Conservation (phyloP, 495 filamentous ascomycete genomes). For the Annulohypoxylon bovei region DNA sequence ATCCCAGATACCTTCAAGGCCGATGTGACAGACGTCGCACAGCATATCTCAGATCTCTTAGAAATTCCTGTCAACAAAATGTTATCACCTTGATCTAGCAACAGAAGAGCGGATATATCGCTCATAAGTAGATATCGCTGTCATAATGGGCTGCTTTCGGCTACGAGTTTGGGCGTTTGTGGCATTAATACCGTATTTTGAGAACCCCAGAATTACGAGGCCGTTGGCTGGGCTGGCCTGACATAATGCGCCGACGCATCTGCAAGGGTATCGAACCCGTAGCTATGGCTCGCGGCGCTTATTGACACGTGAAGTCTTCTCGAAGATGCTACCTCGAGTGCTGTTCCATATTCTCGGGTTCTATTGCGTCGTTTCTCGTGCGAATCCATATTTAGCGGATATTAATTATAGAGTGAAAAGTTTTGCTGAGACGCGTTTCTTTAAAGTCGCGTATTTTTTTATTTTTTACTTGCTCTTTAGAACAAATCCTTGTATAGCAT, state of each 20-base stretch:
- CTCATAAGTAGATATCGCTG: not conserved
- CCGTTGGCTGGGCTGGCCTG: not conserved
- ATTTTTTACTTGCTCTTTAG: too few species aligned
- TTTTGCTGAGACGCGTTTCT: too few species aligned
- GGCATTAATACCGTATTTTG: not conserved
- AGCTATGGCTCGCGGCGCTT: constrained; percentile 5
- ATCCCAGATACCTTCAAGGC: constrained; percentile 40
- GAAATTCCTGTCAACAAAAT: too few species aligned
- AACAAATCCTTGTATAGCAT: too few species aligned
- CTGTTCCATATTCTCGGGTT: not conserved
- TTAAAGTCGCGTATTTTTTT: too few species aligned
- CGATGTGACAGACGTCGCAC: constrained; percentile 42
- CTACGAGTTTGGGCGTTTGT: too few species aligned
- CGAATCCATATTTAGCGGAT: not conserved
- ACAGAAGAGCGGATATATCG: not conserved
- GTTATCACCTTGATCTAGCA: not conserved
- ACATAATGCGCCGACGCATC: not conserved
- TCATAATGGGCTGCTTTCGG: not conserved
- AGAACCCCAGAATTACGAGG: not conserved
- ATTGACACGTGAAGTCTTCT: not conserved
- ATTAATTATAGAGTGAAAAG: too few species aligned
- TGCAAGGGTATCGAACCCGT: constrained; percentile 15
- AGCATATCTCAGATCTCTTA: constrained; percentile 12
- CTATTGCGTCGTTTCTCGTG: not conserved
- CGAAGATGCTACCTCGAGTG: not conserved